Evolutionary conservation across 805 yeast genomes (phyloP), one percentile per base, ranked within the genome.

Genomic region (Ogataea zsoltii): DNA sequence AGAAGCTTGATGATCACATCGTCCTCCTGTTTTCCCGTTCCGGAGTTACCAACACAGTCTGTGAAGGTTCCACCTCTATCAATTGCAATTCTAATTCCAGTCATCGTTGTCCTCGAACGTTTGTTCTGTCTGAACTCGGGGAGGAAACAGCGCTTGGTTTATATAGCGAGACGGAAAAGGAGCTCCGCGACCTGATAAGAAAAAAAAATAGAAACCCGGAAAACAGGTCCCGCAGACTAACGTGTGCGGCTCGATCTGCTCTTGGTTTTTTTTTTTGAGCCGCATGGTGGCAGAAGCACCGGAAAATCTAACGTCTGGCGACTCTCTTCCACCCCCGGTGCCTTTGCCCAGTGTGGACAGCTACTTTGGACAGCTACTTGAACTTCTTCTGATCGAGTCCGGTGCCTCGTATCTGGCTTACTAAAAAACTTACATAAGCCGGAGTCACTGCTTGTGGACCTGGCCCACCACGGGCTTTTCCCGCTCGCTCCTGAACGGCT

Each of bases 41-140:
- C 69, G 52, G 74, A 61, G 51, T 71, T 73, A 11, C 76, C 77
- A 44, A 81, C 67, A 66, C 85, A 74, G 58, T 88, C 97, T 0
- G 96, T 88, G 70, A 90, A 90, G 0, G 97, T 91, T 46, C 97
- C 97, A 51, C 97, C 97, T 51, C 92, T 56, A 41, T 76, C 79
- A 34, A 75, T 70, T 5, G 79, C 76, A 14, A 75, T 73, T 48
- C 68, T 64, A 37, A 66, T 60, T n/a, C 50, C 48, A 12, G 42
- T 23, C 55, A 55, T 55, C n/a, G 16, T n/a, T 31, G 33, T n/a
- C n/a, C n/a, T n/a, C n/a, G n/a, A n/a, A n/a, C n/a, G n/a, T n/a
- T n/a, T n/a, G n/a, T n/a, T n/a, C 31, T 7, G 11, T 28, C 31
- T 7, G 31, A 21, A 21, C 5, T 6, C 25, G 9, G 9, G 25